Evolutionary conservation across 352 stramenopile genomes (phyloP).

Genomic region (Pythium coloratum): DNA sequence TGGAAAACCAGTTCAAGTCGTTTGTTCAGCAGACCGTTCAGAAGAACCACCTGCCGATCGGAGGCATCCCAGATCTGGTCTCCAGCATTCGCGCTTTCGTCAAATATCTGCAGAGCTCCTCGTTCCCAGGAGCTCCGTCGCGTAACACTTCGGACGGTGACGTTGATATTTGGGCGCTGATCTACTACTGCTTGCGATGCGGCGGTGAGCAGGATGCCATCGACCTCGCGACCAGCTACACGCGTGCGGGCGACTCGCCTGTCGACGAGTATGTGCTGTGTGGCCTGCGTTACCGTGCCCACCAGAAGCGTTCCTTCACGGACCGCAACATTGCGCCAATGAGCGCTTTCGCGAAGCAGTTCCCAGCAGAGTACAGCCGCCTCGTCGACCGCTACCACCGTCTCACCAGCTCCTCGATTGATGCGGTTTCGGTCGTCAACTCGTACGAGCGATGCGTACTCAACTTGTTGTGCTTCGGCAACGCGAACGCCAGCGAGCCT

Average conservation of each 20-base stretch:
- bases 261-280: slow-evolving; percentile 62
- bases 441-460: slow-evolving; percentile 80
- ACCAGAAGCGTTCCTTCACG: slow-evolving; percentile 53
- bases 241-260: slow-evolving; percentile 41
- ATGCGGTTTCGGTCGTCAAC: slow-evolving; percentile 70
- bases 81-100: slow-evolving; percentile 79
- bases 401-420: slow-evolving; percentile 69
- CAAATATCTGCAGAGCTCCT: slow-evolving; percentile 72
- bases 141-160: slow-evolving; percentile 43
- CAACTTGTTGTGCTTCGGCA: slow-evolving; percentile 77
- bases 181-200: slow-evolving; percentile 83
- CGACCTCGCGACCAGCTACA: slow-evolving; percentile 46
- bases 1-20: slow-evolving; percentile 74
- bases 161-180: slow-evolving; percentile 64
- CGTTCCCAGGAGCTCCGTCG: slow-evolving; percentile 32
- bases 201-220: slow-evolving; percentile 71
- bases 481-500: slow-evolving; percentile 72
- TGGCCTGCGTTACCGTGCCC: slow-evolving; percentile 57
- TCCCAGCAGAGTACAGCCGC: slow-evolving; percentile 56
- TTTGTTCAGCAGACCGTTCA: slow-evolving; percentile 83
- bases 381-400: slow-evolving; percentile 70
- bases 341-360: slow-evolving; percentile 69
- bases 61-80: slow-evolving; percentile 66
- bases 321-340: slow-evolving; percentile 37
- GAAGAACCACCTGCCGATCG: slow-evolving; percentile 70